Conservation (phyloP, 1,284 basidiomycete species). For the Cutaneotrichosporon arboriforme region DNA sequence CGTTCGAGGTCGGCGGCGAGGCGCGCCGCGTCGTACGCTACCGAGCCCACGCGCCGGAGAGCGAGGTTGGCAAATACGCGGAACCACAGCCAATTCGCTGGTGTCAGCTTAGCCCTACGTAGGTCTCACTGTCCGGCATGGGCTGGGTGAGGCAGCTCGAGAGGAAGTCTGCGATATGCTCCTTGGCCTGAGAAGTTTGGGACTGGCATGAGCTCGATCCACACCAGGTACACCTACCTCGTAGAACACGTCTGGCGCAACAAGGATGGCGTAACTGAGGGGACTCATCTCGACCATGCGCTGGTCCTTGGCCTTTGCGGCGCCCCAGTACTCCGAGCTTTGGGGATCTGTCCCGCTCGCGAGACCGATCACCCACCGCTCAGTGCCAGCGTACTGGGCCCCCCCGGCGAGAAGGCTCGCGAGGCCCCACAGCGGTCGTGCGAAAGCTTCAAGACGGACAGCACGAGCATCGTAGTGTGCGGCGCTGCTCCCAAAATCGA, state of each 20-base stretch:
- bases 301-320: slow-evolving; percentile 68
- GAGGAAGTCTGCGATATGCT: slow-evolving; percentile 61
- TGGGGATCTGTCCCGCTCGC: slow-evolving; percentile 61
- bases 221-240: slow-evolving; percentile 46
- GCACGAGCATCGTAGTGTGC: slow-evolving; percentile 70
- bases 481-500: slow-evolving; percentile 65
- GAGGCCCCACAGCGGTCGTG: slow-evolving; percentile 69
- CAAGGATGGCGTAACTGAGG: slow-evolving; percentile 64
- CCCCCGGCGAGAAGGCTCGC: slow-evolving; percentile 63
- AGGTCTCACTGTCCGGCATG: slow-evolving; percentile 48
- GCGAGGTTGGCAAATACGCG: slow-evolving; percentile 73
- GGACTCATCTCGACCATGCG: slow-evolving; percentile 76
- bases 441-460: slow-evolving; percentile 69
- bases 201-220: slow-evolving; percentile 28
- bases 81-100: slow-evolving; percentile 76
- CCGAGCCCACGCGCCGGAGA: slow-evolving; percentile 58
- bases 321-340: slow-evolving; percentile 66
- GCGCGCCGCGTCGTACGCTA: slow-evolving; percentile 56
- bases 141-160: slow-evolving; percentile 67
- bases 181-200: slow-evolving; percentile 55
- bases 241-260: slow-evolving; percentile 63
- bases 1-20: slow-evolving; percentile 71
- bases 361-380: slow-evolving; percentile 62
- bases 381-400: slow-evolving; percentile 53
- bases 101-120: background rate